phyloP scores from a whole-genome alignment of 169 alveolate genomes.

The Ichthyophthirius multifiliis region DNA sequence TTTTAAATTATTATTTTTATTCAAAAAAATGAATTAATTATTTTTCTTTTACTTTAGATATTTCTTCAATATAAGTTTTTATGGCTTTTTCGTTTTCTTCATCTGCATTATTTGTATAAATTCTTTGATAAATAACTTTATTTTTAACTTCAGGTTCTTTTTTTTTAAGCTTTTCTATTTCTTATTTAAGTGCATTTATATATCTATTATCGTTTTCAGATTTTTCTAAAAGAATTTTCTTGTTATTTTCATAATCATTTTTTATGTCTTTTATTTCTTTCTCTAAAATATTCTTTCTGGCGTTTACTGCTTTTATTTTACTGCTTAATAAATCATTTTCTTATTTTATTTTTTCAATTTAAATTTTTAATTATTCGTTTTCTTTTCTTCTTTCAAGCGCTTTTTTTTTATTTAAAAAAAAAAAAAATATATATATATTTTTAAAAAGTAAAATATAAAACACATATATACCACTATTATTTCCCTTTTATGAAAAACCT shows the following conservation, averaged over 20 bases:
- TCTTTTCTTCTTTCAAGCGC: constrained; percentile 8
- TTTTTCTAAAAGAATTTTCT: neutral
- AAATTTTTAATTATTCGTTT: neutral
- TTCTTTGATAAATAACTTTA: neutral
- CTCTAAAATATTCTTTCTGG: neutral
- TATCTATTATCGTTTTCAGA: neutral
- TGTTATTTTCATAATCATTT: neutral
- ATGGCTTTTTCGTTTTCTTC: neutral
- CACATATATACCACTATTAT: too few relatives aligned
- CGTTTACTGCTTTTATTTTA: neutral
- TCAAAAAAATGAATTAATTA: too few relatives aligned
- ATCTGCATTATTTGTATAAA: neutral
- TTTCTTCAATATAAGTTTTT: neutral
- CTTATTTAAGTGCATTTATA: neutral
- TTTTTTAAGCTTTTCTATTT: neutral
- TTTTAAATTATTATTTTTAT: too few relatives aligned
- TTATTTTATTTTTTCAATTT: neutral
- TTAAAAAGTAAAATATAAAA: too few relatives aligned
- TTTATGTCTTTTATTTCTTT: constrained; percentile 6
- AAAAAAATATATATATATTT: too few relatives aligned
- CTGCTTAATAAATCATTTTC: neutral
- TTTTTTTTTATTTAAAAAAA: neutral
- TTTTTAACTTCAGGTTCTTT: constrained; percentile 1
- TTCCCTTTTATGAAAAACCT: neutral
- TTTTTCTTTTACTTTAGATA: too few relatives aligned